Evolutionary conservation across 345 rosid species (phyloP).

Genomic region (Carallia pectinifolia): DNA sequence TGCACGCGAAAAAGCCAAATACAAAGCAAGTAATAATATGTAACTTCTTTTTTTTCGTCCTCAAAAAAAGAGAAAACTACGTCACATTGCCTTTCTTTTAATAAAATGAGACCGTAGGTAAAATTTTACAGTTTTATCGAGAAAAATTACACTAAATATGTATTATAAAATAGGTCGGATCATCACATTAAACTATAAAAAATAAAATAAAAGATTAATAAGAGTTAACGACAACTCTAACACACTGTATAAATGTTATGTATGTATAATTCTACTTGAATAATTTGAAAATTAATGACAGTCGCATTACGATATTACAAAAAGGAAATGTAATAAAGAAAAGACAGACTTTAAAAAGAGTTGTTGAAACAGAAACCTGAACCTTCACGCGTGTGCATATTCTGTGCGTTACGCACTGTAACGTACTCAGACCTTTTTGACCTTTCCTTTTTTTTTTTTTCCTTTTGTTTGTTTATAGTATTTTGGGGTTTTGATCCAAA

Average conservation of each 20-base stretch:
- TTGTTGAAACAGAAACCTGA: conserved; percentile 26
- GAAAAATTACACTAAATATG: too few species aligned
- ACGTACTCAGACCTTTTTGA: conserved; percentile 7
- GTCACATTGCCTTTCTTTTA: too few species aligned
- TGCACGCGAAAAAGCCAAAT: conserved; percentile 23
- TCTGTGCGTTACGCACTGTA: conserved; percentile 1
- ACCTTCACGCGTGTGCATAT: conserved; percentile 22
- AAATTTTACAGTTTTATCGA: too few species aligned
- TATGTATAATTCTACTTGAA: too few species aligned
- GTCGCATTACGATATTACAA: neutral
- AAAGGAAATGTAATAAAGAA: too few species aligned
- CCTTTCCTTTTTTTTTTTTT: neutral
- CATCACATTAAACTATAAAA: neutral
- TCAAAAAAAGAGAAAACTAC: neutral
- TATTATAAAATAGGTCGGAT: too few species aligned
- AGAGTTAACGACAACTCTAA: neutral
- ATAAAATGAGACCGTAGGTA: too few species aligned
- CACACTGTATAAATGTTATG: too few species aligned
- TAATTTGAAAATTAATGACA: too few species aligned
- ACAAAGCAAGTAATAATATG: neutral
- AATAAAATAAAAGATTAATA: neutral
- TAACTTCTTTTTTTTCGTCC: too few species aligned
- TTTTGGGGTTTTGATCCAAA: too few species aligned
- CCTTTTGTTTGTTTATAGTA: too few species aligned
- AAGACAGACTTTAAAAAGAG: neutral